Conservation (phyloP, 1,139 yeast genomes). For the Pichia sp. region DNA sequence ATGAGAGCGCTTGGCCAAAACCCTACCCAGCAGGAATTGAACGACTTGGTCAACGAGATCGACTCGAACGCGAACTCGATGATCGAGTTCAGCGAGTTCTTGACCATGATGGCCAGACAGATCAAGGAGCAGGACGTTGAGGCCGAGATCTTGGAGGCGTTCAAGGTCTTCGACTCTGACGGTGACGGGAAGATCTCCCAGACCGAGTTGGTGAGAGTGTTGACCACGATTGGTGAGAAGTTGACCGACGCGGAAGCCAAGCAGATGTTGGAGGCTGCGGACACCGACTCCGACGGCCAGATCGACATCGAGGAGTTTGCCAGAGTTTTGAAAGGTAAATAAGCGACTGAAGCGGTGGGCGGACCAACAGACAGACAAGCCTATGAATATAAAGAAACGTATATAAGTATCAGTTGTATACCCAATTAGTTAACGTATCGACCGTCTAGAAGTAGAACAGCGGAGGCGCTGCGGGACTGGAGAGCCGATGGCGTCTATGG, state of each 20-base stretch:
- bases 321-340: constrained; percentile 34
- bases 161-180: constrained; percentile 86
- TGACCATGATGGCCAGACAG: constrained; percentile 79
- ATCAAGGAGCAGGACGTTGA: constrained; percentile 90
- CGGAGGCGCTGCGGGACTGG: too few relatives aligned
- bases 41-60: constrained; percentile 95
- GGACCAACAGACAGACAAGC: neutral
- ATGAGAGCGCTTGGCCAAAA: constrained; percentile 97
- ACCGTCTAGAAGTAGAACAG: neutral
- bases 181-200: constrained; percentile 97
- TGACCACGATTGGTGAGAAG: constrained; percentile 95
- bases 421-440: neutral
- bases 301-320: constrained; percentile 93
- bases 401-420: neutral
- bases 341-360: neutral
- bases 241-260: constrained; percentile 94
- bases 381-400: neutral
- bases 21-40: constrained; percentile 92
- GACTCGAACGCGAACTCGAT: constrained; percentile 94
- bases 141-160: constrained; percentile 95
- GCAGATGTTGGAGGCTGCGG: constrained; percentile 95
- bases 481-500: neutral
- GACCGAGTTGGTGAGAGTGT: constrained; percentile 92
- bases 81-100: constrained; percentile 81
- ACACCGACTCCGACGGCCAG: constrained; percentile 92